Evolutionary conservation across 202 grass and related monocot genomes (phyloP).

Genomic region (Elaeis oleifera): DNA sequence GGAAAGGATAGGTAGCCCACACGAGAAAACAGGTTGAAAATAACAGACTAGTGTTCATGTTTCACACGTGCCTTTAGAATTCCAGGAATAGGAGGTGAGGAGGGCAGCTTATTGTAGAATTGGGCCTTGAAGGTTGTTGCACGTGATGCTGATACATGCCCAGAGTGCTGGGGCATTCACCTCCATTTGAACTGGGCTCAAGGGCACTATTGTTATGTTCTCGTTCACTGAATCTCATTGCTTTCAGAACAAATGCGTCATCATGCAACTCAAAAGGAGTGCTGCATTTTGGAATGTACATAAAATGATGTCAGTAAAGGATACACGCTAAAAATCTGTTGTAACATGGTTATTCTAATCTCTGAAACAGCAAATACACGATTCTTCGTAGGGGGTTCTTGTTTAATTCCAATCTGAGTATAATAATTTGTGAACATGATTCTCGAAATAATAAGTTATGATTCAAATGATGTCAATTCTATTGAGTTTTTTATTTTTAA

Average conservation of each 20-base stretch:
- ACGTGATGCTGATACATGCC: conserved; percentile 36
- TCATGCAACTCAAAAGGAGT: conserved; percentile 94
- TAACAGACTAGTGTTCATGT: conserved; percentile 53
- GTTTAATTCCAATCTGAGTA: too few species aligned
- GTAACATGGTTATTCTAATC: too few species aligned
- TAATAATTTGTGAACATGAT: too few species aligned
- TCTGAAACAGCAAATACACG: too few species aligned
- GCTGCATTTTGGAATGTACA: conserved; percentile 50
- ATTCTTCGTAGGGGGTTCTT: too few species aligned
- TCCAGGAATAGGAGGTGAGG: conserved; percentile 66
- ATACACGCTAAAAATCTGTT: background rate
- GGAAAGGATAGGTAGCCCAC: conserved; percentile 22
- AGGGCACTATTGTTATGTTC: conserved; percentile 35
- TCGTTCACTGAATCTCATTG: conserved; percentile 71
- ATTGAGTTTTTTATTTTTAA: too few species aligned
- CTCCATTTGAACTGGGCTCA: conserved; percentile 35
- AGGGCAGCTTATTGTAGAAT: conserved; percentile 24
- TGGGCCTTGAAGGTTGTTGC: conserved; percentile 32
- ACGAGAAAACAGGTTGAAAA: conserved; percentile 11
- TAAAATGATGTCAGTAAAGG: conserved; percentile 15
- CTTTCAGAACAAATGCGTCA: conserved; percentile 88
- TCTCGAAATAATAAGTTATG: too few species aligned
- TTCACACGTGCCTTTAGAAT: conserved; percentile 88
- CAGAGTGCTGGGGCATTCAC: conserved; percentile 49
- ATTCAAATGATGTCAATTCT: too few species aligned